phyloP scores from a whole-genome alignment of 768 basidiomycete species.

The Podaxis sp. region DNA sequence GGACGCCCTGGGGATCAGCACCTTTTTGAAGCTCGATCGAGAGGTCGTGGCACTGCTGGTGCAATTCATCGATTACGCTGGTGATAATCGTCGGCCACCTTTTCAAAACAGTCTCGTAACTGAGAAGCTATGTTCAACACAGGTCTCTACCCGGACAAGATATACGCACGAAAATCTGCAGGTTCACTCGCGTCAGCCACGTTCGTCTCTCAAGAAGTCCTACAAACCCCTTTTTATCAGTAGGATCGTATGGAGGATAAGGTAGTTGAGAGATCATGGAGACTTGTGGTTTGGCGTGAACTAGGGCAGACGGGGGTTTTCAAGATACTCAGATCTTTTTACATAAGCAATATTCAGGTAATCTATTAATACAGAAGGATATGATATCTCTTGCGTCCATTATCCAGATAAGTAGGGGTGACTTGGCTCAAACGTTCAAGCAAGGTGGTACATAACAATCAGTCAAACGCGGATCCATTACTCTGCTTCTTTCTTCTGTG shows the following conservation, averaged over 20 bases:
- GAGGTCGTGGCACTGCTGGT: constrained; percentile 65
- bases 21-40: constrained; percentile 37
- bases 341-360: constrained; percentile 2
- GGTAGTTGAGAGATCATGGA: constrained; percentile 38
- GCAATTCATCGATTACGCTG: constrained; percentile 71
- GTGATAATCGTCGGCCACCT: constrained; percentile 89
- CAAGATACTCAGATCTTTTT: constrained; percentile 1
- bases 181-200: constrained; percentile 50
- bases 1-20: constrained; percentile 22
- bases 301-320: background rate
- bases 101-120: constrained; percentile 76
- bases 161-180: constrained; percentile 2
- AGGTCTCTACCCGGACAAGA: background rate
- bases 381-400: background rate
- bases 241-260: constrained; percentile 73
- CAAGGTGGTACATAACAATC: background rate
- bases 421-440: background rate
- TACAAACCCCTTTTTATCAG: constrained; percentile 57
- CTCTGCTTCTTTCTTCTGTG: constrained; percentile 13
- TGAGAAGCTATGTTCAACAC: constrained; percentile 25
- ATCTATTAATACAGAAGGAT: background rate
- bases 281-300: background rate
- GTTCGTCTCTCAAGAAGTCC: constrained; percentile 19
- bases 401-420: background rate
- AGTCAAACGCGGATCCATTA: background rate